A percentile compares a stretch with the other conserved stretches of the same genome.
Evolutionary conservation across 306 rosid genomes (phyloP).

Genomic region (Phaseolus lunatus): DNA sequence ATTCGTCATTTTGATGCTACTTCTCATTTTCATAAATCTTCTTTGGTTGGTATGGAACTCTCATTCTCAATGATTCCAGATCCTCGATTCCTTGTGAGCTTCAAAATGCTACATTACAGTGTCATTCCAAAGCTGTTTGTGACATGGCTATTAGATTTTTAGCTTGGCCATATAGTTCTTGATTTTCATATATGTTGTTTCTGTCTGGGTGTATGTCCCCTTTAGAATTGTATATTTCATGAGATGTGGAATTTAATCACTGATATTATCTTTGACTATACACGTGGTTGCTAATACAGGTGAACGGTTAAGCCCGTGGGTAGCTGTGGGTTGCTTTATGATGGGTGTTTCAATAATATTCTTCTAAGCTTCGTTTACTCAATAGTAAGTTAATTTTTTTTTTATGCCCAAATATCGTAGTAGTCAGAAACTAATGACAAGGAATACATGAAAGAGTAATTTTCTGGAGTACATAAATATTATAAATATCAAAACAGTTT

Average conservation of each 20-base stretch:
- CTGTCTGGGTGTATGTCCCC: neutral
- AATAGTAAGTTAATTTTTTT: conserved; percentile 36
- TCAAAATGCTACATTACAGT: neutral
- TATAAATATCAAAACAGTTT: neutral
- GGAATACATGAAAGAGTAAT: conserved; percentile 3
- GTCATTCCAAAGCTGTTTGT: conserved; percentile 16
- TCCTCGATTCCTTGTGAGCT: neutral
- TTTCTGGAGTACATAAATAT: neutral
- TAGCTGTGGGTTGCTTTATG: conserved; percentile 62
- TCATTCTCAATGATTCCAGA: neutral
- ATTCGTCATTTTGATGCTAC: neutral
- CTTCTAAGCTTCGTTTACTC: conserved; percentile 51
- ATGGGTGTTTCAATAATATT: conserved; percentile 70
- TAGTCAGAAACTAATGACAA: neutral
- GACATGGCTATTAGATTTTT: neutral
- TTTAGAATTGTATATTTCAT: conserved; percentile 10
- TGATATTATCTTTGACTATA: conserved; percentile 31
- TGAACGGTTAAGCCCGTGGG: conserved; percentile 80
- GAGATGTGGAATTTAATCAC: conserved; percentile 23
- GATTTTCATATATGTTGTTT: too few species aligned
- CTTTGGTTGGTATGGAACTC: neutral
- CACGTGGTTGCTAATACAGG: conserved; percentile 56
- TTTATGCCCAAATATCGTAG: conserved; percentile 4
- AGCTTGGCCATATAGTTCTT: neutral
- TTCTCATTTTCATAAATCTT: neutral